Conservation (phyloP, 1,284 basidiomycete genomes). For the Trichosporon faecale region DNA sequence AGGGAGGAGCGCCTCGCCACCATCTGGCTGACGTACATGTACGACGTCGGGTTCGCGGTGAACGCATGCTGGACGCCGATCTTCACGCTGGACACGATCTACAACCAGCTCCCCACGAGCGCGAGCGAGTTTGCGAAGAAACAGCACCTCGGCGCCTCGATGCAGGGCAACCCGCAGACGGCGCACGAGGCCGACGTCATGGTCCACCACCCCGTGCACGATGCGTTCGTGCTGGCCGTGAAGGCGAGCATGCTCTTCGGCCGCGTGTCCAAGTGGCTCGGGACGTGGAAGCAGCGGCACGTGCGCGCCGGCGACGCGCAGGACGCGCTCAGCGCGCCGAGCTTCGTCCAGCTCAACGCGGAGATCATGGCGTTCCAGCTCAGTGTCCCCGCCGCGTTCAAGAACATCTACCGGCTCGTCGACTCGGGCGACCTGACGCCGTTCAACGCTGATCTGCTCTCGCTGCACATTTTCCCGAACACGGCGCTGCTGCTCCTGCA, state of each 20-base stretch:
- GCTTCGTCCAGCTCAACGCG: conserved; percentile 28
- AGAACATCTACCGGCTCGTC: conserved; percentile 34
- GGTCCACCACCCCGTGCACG: conserved; percentile 37
- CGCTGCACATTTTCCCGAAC: conserved; percentile 43
- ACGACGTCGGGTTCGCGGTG: conserved; percentile 35
- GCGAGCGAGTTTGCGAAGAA: conserved; percentile 26
- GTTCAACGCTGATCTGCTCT: conserved; percentile 37
- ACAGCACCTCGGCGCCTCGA: conserved; percentile 8
- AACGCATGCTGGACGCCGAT: conserved; percentile 37
- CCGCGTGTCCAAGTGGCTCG: conserved; percentile 32
- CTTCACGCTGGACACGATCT: conserved; percentile 31
- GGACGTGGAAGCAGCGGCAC: conserved; percentile 42
- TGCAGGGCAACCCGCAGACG: conserved; percentile 38
- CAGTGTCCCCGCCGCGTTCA: conserved; percentile 29
- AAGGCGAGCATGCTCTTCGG: conserved; percentile 37
- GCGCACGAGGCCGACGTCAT: conserved; percentile 32
- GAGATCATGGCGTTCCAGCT: conserved; percentile 40
- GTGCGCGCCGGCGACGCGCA: conserved; percentile 32
- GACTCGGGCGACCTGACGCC: conserved; percentile 21
- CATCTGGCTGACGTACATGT: conserved; percentile 40
- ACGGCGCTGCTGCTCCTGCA: conserved; percentile 34
- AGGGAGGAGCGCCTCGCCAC: conserved; percentile 43
- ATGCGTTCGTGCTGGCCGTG: conserved; percentile 38
- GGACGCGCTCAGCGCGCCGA: conserved; percentile 24
- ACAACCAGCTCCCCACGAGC: conserved; percentile 33